These are phyloP conservation scores for Neurospora cerealis DNA, from an alignment of 495 filamentous ascomycete species.

Conservation along the genomic window DNA sequence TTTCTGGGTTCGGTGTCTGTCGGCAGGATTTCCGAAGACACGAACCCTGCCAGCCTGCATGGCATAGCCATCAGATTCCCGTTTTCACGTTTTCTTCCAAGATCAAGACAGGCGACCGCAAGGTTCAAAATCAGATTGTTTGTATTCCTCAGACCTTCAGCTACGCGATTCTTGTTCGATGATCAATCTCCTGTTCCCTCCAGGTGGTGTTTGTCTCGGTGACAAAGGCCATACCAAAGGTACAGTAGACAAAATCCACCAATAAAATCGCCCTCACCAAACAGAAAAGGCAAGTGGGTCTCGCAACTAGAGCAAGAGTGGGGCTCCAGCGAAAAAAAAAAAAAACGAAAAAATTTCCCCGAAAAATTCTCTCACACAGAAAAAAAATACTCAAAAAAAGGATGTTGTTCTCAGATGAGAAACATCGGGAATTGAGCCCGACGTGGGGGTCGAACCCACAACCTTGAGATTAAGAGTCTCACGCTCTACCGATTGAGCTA, in stretches of 20 bases:
- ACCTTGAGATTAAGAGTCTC: slow-evolving; percentile 66
- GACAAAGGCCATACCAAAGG: background rate
- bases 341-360: background rate
- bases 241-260: background rate
- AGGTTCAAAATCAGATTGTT: background rate
- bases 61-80: background rate
- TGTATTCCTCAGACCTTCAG: background rate
- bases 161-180: background rate
- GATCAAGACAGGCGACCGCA: background rate
- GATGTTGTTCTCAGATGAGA: background rate
- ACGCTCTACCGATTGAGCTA: slow-evolving; percentile 71
- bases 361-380: background rate
- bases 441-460: background rate
- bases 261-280: background rate
- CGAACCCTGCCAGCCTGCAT: background rate
- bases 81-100: background rate
- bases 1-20: background rate
- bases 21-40: background rate
- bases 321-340: background rate
- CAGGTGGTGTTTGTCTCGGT: background rate
- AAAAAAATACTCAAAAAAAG: background rate
- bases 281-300: background rate
- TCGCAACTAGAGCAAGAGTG: background rate
- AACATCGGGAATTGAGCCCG: background rate
- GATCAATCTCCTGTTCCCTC: background rate